Conservation (phyloP, 257 asterid species). For the Solanum virginianum region DNA sequence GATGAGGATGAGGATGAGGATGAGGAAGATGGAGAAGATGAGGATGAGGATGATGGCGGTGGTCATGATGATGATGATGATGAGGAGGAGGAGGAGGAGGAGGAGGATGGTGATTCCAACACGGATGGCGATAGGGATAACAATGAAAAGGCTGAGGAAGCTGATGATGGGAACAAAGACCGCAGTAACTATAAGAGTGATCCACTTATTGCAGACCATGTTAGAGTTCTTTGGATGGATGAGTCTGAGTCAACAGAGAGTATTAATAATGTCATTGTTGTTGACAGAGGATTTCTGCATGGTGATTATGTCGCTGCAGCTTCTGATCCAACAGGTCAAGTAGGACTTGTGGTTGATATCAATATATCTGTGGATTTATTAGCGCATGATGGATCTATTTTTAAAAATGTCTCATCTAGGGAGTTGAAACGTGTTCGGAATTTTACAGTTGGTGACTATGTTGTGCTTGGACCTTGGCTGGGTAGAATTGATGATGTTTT, state of each 20-base stretch:
- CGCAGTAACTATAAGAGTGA: constrained; percentile 24
- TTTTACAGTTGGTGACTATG: constrained; percentile 85
- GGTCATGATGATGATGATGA: constrained; percentile 1
- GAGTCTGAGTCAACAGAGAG: constrained; percentile 61
- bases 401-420: constrained; percentile 41
- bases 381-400: constrained; percentile 49
- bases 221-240: constrained; percentile 85
- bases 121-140: constrained; percentile 30
- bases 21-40: constrained; percentile 46
- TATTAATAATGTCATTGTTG: constrained; percentile 44
- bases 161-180: constrained; percentile 24
- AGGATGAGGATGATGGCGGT: constrained; percentile 12
- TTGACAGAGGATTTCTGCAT: constrained; percentile 84
- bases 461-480: constrained; percentile 94
- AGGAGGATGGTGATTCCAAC: constrained; percentile 14
- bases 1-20: constrained; percentile 47
- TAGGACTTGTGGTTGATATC: constrained; percentile 86
- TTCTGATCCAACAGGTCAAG: constrained; percentile 87
- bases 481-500: constrained; percentile 88
- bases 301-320: constrained; percentile 94
- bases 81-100: not conserved
- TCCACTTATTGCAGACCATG: constrained; percentile 64
- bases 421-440: constrained; percentile 71
- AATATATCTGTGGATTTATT: constrained; percentile 54
- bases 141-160: constrained; percentile 18